These are phyloP conservation scores for Clohesyomyces aquaticus DNA, from an alignment of 495 filamentous ascomycete genomes.

Conservation along the genomic window DNA sequence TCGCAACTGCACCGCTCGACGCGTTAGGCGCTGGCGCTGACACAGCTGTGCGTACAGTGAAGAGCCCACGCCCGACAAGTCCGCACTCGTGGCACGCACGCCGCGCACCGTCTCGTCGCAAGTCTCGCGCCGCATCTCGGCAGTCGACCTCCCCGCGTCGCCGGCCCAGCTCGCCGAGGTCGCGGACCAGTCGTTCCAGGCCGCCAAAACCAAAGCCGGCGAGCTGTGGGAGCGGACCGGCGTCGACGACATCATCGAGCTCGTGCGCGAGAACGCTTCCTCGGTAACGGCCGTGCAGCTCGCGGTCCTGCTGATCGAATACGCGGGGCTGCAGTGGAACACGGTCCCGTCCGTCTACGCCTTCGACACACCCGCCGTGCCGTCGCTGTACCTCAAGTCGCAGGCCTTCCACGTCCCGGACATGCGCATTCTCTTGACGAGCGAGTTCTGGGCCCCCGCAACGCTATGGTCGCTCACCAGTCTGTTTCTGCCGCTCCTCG, in stretches of 20 bases:
- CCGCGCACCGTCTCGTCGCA: constrained; percentile 59
- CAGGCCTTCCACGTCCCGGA: constrained; percentile 72
- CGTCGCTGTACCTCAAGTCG: constrained; percentile 52
- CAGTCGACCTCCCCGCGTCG: constrained; percentile 69
- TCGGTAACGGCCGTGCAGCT: constrained; percentile 62
- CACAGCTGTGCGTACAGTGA: constrained; percentile 13
- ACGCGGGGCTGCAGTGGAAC: constrained; percentile 60
- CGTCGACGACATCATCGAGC: constrained; percentile 60
- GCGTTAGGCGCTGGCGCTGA: constrained; percentile 38
- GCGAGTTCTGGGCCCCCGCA: constrained; percentile 80
- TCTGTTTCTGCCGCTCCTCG: constrained; percentile 66
- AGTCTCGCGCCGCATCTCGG: constrained; percentile 49
- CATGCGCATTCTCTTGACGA: constrained; percentile 75
- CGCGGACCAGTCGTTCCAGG: constrained; percentile 74
- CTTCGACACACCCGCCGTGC: constrained; percentile 58
- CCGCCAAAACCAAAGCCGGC: constrained; percentile 58
- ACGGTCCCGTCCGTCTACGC: constrained; percentile 70
- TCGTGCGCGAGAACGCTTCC: constrained; percentile 45
- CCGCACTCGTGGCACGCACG: constrained; percentile 56
- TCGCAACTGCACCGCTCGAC: constrained; percentile 21
- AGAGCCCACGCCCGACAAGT: constrained; percentile 32
- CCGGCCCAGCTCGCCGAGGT: constrained; percentile 81
- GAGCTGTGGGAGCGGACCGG: constrained; percentile 52
- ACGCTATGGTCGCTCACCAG: constrained; percentile 76
- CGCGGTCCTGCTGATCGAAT: constrained; percentile 59